Evolutionary conservation across 768 basidiomycete genomes (phyloP), one percentile per base, ranked within the genome.

Genomic region (Mycena belliarum): DNA sequence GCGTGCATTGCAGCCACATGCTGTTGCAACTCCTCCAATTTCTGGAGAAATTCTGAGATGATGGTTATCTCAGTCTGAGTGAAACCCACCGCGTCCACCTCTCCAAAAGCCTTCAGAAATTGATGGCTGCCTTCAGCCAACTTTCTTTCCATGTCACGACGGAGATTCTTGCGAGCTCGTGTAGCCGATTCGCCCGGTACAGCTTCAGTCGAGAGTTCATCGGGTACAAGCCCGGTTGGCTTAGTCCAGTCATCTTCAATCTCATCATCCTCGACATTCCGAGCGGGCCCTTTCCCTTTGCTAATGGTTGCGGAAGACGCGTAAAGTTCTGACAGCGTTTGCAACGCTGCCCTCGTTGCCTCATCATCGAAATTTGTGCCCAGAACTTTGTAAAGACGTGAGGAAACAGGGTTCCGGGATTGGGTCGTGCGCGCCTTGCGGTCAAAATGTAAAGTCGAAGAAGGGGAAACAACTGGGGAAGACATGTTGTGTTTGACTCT

Each of bases 361-460:
- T 83, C 78, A 64, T 93, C 91, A 25, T 90, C 85, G 57, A 88
- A 93, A 47, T 82, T 88, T 2, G 88, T 88, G 33, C 89, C 86
- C 20, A 96, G 77, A 59, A 95, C 88, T 73, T 97, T 97, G 73
- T 93, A 95, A n/a, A 96, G 76, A 12, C 95, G 81, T 0, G 89
- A 73, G n/a, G 93, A 85, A 38, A 95, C 81, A 2, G 95, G 93
- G 65, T 90, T 91, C 58, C 84, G 80, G 10, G 68, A 46, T 53
- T 74, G 76, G 9, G 69, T 44, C n/a, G 63, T 48, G 48, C 63
- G 63, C 41, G 62, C 53, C 44, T 66, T 62, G 25, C 57, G 41
- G 52, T 62, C 61, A 38, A 49, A 61, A 38, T 63, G 57, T 12
- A 59, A 32, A 44, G 55, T 35, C 20, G 60, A 35, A 26, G 49